Conservation (phyloP, 1,139 yeast genomes). For the Yamadazyma epiphylla region DNA sequence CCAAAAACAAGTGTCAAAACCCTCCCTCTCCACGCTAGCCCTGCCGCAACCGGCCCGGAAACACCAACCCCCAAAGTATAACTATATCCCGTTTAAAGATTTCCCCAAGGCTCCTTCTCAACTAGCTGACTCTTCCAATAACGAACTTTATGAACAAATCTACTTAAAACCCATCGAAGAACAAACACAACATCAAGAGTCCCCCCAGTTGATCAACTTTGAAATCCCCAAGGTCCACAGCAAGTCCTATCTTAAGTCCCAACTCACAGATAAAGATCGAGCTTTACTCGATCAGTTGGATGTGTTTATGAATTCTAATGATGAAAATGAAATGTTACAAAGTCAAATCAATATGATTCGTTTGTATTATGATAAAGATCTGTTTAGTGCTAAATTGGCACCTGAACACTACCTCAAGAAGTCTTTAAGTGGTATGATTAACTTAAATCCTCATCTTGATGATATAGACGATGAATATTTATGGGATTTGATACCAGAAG, state of each 20-base stretch:
- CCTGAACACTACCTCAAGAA: constrained; percentile 40
- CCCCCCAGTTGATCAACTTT: constrained; percentile 20
- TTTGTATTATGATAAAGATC: constrained; percentile 26
- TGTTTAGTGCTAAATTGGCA: constrained; percentile 20
- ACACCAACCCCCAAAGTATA: constrained; percentile 1
- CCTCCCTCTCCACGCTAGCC: neutral
- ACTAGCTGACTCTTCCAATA: constrained; percentile 14
- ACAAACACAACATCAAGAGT: constrained; percentile 1
- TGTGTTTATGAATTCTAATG: constrained; percentile 21
- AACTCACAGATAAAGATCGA: constrained; percentile 22
- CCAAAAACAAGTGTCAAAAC: neutral
- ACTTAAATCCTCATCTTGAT: constrained; percentile 31
- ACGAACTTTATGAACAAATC: constrained; percentile 18
- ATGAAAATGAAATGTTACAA: constrained; percentile 22
- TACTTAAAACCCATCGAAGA: constrained; percentile 11
- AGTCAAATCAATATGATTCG: constrained; percentile 24
- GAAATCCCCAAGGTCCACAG: constrained; percentile 29
- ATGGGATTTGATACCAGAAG: constrained; percentile 38
- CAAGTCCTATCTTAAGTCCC: constrained; percentile 19
- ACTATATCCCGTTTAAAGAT: constrained; percentile 22
- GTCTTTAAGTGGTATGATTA: constrained; percentile 39
- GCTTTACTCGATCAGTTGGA: constrained; percentile 26
- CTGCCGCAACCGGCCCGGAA: neutral
- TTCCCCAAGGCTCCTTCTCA: constrained; percentile 30
- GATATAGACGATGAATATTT: constrained; percentile 39